A percentile compares a stretch with the other conserved stretches of the same genome.
Conservation (phyloP, 768 basidiomycete genomes). For the Lenzites betulinus region DNA sequence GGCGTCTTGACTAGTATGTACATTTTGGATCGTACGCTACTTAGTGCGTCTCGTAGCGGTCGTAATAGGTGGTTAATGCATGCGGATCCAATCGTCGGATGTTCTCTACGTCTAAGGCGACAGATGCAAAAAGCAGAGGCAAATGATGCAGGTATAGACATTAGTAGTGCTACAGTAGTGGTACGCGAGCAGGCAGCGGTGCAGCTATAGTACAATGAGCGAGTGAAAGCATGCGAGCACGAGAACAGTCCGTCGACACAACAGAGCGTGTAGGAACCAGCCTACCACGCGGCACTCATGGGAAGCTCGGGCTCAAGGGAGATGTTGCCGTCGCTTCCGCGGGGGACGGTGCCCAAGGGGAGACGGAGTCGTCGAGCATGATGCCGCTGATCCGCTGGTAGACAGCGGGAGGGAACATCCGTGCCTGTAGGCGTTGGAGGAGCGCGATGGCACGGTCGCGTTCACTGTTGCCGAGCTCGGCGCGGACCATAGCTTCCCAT, state of each 20-base stretch:
- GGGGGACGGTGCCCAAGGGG: conserved; percentile 39
- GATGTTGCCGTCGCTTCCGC: not conserved
- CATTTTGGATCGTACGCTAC: conserved; percentile 9
- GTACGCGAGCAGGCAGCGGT: not conserved
- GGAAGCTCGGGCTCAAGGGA: not conserved
- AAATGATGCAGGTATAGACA: not conserved
- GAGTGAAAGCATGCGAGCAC: conserved; percentile 5
- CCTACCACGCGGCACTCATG: conserved; percentile 5
- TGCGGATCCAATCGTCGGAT: not conserved
- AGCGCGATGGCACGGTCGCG: conserved; percentile 68
- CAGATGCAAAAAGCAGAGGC: not conserved
- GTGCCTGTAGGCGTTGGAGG: conserved; percentile 68
- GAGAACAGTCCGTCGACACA: conserved; percentile 12
- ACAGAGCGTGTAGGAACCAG: conserved; percentile 6
- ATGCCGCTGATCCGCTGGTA: conserved; percentile 80
- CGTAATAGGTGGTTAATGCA: not conserved
- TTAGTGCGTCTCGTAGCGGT: not conserved
- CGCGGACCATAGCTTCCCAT: conserved; percentile 94
- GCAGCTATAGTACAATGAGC: conserved; percentile 14
- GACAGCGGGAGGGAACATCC: conserved; percentile 81
- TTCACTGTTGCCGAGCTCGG: conserved; percentile 81
- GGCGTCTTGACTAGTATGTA: conserved; percentile 17
- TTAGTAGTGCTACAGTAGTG: conserved; percentile 18
- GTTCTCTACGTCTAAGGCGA: not conserved
- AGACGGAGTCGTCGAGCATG: conserved; percentile 66